phyloP scores from a whole-genome alignment of 2,329 filamentous ascomycete species.

The Grosmannia serpens region DNA sequence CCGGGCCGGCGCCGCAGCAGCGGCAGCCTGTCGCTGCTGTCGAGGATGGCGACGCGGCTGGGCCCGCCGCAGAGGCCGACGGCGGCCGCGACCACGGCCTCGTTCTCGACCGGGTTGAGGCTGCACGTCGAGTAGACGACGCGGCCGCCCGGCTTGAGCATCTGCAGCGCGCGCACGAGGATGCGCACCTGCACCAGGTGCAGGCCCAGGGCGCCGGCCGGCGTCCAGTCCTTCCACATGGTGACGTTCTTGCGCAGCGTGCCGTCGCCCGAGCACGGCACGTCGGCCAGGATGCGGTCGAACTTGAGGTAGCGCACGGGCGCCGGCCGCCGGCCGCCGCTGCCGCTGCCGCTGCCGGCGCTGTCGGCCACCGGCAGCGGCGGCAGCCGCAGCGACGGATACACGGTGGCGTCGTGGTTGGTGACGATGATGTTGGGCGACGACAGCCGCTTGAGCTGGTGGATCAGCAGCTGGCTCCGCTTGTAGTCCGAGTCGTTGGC shows the following conservation, averaged over 20 bases:
- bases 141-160: slow-evolving; percentile 88
- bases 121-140: slow-evolving; percentile 98
- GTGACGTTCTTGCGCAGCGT: slow-evolving; percentile 87
- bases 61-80: slow-evolving; percentile 82
- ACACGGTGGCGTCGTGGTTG: slow-evolving; percentile 94
- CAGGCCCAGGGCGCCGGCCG: slow-evolving; percentile 75
- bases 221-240: slow-evolving; percentile 92
- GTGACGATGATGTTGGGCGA: slow-evolving; percentile 95
- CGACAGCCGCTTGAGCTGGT: slow-evolving; percentile 93
- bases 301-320: slow-evolving; percentile 68
- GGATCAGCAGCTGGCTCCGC: slow-evolving; percentile 91
- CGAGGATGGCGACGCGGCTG: slow-evolving; percentile 70
- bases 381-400: slow-evolving; percentile 81
- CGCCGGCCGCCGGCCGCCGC: neutral
- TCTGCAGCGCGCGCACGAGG: slow-evolving; percentile 80
- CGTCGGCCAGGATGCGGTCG: slow-evolving; percentile 90
- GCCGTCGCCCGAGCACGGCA: slow-evolving; percentile 92
- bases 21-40: slow-evolving; percentile 68
- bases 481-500: slow-evolving; percentile 97
- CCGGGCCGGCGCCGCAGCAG: slow-evolving; percentile 67
- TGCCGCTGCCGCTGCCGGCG: slow-evolving; percentile 22
- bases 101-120: slow-evolving; percentile 97
- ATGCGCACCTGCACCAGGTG: slow-evolving; percentile 83
- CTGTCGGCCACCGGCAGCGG: slow-evolving; percentile 18
- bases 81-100: slow-evolving; percentile 78